Conservation (phyloP, 1,139 yeast genomes). For the Trichomonascaceae sp. region DNA sequence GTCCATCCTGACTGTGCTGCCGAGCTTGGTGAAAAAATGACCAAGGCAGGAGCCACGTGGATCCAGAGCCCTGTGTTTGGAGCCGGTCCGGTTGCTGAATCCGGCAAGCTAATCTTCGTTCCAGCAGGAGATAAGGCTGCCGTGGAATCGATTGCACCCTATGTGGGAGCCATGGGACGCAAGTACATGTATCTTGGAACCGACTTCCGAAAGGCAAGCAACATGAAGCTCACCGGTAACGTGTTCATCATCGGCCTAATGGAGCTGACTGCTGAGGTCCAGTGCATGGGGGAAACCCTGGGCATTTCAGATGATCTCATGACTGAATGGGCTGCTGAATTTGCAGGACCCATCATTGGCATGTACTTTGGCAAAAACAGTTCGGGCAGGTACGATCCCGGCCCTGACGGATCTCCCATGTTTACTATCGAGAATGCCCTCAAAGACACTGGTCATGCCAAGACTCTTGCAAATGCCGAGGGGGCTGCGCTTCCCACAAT, state of each 20-base stretch:
- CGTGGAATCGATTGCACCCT: slow-evolving; percentile 14
- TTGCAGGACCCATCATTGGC: slow-evolving; percentile 13
- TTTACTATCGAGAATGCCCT: slow-evolving; percentile 17
- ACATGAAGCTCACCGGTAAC: slow-evolving; percentile 21
- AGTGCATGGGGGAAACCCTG: slow-evolving; percentile 17
- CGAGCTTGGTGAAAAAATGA: slow-evolving; percentile 7
- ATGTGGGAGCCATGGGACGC: slow-evolving; percentile 18
- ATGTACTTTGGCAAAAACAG: slow-evolving; percentile 12
- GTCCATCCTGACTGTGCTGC: slow-evolving; percentile 20
- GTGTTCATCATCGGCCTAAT: slow-evolving; percentile 18
- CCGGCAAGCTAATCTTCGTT: slow-evolving; percentile 17
- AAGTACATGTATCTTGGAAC: slow-evolving; percentile 15
- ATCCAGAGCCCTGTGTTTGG: slow-evolving; percentile 23
- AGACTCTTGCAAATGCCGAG: slow-evolving; percentile 12
- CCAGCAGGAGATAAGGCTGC: slow-evolving; percentile 16
- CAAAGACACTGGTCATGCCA: slow-evolving; percentile 18
- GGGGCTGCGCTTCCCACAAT: slow-evolving; percentile 14
- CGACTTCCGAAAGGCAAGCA: slow-evolving; percentile 16
- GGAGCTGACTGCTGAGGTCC: slow-evolving; percentile 19
- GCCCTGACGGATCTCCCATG: slow-evolving; percentile 11
- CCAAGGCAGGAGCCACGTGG: slow-evolving; percentile 13
- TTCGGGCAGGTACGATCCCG: slow-evolving; percentile 13
- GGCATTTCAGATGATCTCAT: slow-evolving; percentile 14
- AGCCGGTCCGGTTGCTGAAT: slow-evolving; percentile 18
- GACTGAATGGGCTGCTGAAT: slow-evolving; percentile 12